Evolutionary conservation across 768 basidiomycete genomes (phyloP), one percentile per base, ranked within the genome.

Genomic region (Boletus sp.): DNA sequence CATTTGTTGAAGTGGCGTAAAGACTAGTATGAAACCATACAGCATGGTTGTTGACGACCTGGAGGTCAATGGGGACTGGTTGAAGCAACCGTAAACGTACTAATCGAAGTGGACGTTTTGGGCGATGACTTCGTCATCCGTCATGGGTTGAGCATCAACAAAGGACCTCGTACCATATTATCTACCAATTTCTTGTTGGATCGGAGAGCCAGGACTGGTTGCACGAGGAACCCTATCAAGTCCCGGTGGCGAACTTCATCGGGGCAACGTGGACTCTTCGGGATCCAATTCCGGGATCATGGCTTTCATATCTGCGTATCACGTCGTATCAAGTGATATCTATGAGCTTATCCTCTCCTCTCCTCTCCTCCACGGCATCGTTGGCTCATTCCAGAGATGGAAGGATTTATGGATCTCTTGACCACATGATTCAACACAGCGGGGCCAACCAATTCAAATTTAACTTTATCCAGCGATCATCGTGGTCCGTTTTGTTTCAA

Each of bases 1-100:
- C 65, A 59, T 68, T 61, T 41, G 54, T 60, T 37, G 56, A 50
- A 28, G 55, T 54, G 64, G 60, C 61, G 59, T 58, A 54, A 61
- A 35, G 52, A 47, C 55, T 52, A n/a, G n/a, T n/a, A 62, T 50
- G 55, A 59, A 67, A 52, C 53, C 9, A 47, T 44, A 46, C 60
- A 49, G 55, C 58, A 41, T 56, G 58, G 55, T 30, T 20, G 37
- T 28, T 14, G 9, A 15, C 18, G 36, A 30, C 15, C 35, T 40
- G 47, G 47, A 47, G 9, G 37, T 54, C 35, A 14, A 24, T 24
- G 24, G 24, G 24, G 24, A 24, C 18, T 41, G n/a, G n/a, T n/a
- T n/a, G n/a, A 28, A 52, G 37, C 3, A 9, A 45, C 30, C 5
- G 28, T 42, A 18, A 30, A 18, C 24, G 33, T 18, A 60, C 47